phyloP scores from a whole-genome alignment of 2,329 filamentous ascomycete genomes.

The Juglanconis oblonga region DNA sequence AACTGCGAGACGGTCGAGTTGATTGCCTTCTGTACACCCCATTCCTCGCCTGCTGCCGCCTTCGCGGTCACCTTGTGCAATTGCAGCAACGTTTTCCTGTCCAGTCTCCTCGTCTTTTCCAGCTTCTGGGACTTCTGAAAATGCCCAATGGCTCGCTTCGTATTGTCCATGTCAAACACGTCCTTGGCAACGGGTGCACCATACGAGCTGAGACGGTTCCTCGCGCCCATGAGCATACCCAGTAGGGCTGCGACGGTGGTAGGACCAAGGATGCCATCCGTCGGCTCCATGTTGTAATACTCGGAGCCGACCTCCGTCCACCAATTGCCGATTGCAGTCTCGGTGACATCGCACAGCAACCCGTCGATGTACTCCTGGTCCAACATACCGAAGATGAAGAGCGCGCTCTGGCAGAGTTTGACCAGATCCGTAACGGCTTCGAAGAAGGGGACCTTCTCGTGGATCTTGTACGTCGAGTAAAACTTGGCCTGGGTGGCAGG shows the following conservation, averaged over 20 bases:
- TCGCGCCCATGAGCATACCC: constrained; percentile 83
- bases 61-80: constrained; percentile 85
- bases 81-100: constrained; percentile 77
- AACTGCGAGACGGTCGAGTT: constrained; percentile 94
- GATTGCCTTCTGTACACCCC: constrained; percentile 89
- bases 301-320: constrained; percentile 93
- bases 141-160: constrained; percentile 78
- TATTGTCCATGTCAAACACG: constrained; percentile 78
- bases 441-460: constrained; percentile 75
- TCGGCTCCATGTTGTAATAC: constrained; percentile 87
- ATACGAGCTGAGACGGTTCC: constrained; percentile 82
- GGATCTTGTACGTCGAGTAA: constrained; percentile 82
- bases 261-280: constrained; percentile 87
- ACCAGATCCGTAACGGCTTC: constrained; percentile 83
- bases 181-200: constrained; percentile 86
- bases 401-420: constrained; percentile 83
- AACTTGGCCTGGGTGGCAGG: constrained; percentile 88
- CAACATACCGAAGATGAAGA: constrained; percentile 84
- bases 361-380: constrained; percentile 90
- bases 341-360: constrained; percentile 87
- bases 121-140: constrained; percentile 91
- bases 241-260: constrained; percentile 86
- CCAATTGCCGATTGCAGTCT: constrained; percentile 88
- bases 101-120: constrained; percentile 72
- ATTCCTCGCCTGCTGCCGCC: constrained; percentile 82